Evolutionary conservation across 352 stramenopile species (phyloP), one percentile per base, ranked within the genome.

Genomic region (Phytopythium boreale): DNA sequence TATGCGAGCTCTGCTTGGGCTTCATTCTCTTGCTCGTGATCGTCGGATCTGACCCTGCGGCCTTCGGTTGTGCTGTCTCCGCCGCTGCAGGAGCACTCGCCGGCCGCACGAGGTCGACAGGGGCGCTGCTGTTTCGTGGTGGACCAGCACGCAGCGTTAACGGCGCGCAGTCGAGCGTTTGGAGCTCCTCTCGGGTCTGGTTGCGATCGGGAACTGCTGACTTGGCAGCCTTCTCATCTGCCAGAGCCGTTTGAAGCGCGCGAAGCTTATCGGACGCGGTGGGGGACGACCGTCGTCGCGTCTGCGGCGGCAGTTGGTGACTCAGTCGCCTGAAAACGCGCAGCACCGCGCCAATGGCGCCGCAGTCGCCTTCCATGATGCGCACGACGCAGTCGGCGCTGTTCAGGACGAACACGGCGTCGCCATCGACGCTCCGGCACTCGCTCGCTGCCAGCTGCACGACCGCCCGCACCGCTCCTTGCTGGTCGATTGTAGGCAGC

Each of bases 381-480:
- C 64, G 75, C 4, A 56, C 39, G 12, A 71, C 73, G 52, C 80
- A 91, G 0, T 75, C 31, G 3, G 62, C 61, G 14, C 84, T 60
- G 29, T 89, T 82, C 14, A 93, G 64, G 10, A 88, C 5, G 37
- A 77, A 82, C 52, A 88, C 72, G 14, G 74, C 74, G 27, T 84
- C 76, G 31, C 57, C 56, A 29, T 90, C 82, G 20, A 64, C 62
- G 19, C 70, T 75, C 50, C 69, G 67, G 47, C 69, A 76, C 27
- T 77, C 72, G 10, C 66, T 69, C 3, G 82, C 74, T n/a, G 70
- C 78, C 36, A 85, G 77, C 19, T 67, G 59, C 39, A 88, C 60
- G n/a, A 84, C 73, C 9, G 34, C 44, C 15, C 64, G 70, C n/a
- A 26, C 26, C 31, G 10, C n/a, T 19, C 59, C 41, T 9, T 29